Conservation (phyloP, 768 basidiomycete species). For the Lentinula sp. region DNA sequence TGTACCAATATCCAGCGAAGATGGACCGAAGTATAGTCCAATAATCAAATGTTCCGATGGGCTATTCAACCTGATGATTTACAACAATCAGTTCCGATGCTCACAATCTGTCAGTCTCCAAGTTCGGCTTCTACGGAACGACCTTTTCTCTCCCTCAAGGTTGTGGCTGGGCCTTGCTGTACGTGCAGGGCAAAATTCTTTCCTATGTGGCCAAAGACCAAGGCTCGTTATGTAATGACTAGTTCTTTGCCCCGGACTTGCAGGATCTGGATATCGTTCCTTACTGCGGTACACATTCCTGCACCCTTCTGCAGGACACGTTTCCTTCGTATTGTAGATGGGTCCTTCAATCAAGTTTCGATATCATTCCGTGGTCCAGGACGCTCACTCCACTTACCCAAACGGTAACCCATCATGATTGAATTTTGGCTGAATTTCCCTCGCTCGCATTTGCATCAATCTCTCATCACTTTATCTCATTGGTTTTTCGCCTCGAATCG, state of each 20-base stretch:
- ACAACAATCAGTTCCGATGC: not conserved
- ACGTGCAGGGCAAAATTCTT: not conserved
- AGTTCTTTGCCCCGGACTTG: not conserved
- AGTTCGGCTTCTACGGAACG: not conserved
- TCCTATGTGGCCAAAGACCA: not conserved
- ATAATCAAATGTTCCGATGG: not conserved
- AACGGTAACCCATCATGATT: not conserved
- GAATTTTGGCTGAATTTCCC: not conserved
- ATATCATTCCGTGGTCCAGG: not conserved
- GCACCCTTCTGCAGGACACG: not conserved
- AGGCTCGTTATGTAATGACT: not conserved
- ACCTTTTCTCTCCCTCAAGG: not conserved
- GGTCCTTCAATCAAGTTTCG: slow-evolving; percentile 2
- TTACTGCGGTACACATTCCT: not conserved
- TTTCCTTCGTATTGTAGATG: not conserved
- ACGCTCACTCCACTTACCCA: not conserved
- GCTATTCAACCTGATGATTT: not conserved
- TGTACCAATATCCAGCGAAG: not conserved
- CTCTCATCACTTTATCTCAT: slow-evolving; percentile 2
- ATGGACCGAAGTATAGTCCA: not conserved
- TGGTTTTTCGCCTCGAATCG: slow-evolving; percentile 1
- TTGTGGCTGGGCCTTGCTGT: not conserved
- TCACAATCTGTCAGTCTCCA: not conserved
- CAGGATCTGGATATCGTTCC: not conserved
- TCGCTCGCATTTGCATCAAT: not conserved